A percentile compares a stretch with the other conserved stretches of the same genome.
phyloP scores from a whole-genome alignment of 305 asterid species.

The Fraxinus latifolia region DNA sequence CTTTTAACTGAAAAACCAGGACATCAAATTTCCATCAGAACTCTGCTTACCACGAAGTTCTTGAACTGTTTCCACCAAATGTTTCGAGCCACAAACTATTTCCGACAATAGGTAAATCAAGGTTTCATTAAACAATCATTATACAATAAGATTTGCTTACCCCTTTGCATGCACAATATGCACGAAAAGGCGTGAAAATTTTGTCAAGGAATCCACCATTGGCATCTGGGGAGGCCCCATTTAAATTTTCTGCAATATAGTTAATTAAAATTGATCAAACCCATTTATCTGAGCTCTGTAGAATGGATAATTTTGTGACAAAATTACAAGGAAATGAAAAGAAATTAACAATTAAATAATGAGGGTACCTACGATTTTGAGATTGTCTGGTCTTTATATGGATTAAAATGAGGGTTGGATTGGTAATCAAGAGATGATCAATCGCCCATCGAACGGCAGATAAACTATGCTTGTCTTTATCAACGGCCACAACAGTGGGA shows the following conservation, averaged over 20 bases:
- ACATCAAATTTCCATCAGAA: conserved; percentile 16
- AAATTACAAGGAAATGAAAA: not conserved
- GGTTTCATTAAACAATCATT: not conserved
- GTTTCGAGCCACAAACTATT: not conserved
- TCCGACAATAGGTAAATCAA: not conserved
- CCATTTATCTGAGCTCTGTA: not conserved
- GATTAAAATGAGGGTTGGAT: conserved; percentile 39
- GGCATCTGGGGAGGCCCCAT: conserved; percentile 25
- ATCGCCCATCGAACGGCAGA: conserved; percentile 63
- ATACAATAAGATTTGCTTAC: conserved; percentile 27
- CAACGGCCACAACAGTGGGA: conserved; percentile 55
- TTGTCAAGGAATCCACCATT: conserved; percentile 34
- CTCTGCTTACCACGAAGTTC: not conserved
- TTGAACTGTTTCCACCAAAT: not conserved
- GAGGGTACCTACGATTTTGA: conserved; percentile 47
- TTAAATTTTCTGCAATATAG: conserved; percentile 14
- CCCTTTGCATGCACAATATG: conserved; percentile 64
- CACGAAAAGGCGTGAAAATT: conserved; percentile 45
- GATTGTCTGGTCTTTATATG: conserved; percentile 44
- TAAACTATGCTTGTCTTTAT: conserved; percentile 53
- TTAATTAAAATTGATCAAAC: not conserved
- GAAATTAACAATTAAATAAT: not conserved
- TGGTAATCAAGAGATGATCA: conserved; percentile 40
- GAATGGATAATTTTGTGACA: not conserved
- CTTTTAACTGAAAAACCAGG: conserved; percentile 39